These are phyloP conservation scores for Aureobasidium sp. DNA, from an alignment of 2,329 filamentous ascomycete genomes.

Conservation along the genomic window DNA sequence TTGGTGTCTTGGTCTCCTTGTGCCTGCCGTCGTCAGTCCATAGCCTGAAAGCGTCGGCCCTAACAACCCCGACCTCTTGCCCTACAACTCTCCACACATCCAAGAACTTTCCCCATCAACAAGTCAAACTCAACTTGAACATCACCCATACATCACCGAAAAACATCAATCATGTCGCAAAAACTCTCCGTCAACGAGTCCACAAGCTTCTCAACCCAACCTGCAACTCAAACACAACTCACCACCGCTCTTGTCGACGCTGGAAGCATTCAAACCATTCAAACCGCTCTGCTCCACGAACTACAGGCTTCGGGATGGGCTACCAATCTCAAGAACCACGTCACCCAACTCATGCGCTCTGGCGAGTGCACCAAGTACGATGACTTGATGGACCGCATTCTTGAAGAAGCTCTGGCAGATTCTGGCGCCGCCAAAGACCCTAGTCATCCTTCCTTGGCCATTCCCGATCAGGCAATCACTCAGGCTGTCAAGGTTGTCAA, in stretches of 20 bases:
- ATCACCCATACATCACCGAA: constrained; percentile 13
- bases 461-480: constrained; percentile 36
- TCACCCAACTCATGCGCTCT: constrained; percentile 48
- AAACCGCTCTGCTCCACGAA: constrained; percentile 44
- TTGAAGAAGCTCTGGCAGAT: constrained; percentile 33
- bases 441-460: constrained; percentile 12
- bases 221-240: constrained; percentile 31
- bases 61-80: neutral
- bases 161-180: constrained; percentile 14
- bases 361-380: constrained; percentile 50
- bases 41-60: neutral
- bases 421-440: neutral
- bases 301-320: constrained; percentile 53
- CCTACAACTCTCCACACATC: neutral
- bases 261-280: constrained; percentile 47
- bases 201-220: constrained; percentile 29
- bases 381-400: constrained; percentile 47
- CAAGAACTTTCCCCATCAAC: neutral
- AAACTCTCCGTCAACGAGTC: constrained; percentile 33
- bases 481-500: constrained; percentile 45
- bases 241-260: constrained; percentile 38
- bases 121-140: neutral
- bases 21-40: neutral
- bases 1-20: neutral
- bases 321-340: constrained; percentile 45